Conservation (phyloP, 768 basidiomycete species). For the Boletus rubropictus region DNA sequence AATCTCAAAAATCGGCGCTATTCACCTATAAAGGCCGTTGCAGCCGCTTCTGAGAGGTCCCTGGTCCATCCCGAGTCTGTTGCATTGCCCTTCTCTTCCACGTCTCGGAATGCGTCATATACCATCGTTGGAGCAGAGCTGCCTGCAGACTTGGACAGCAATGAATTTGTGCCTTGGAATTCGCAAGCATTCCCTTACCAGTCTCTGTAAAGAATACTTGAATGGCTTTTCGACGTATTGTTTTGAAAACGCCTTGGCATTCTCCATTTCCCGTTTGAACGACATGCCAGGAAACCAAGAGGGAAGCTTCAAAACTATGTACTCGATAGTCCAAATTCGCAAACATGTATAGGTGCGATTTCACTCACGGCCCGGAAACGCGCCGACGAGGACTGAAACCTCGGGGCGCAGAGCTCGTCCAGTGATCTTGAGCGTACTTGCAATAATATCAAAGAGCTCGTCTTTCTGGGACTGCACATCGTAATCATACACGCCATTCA, state of each 20-base stretch:
- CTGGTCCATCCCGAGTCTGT: conserved; percentile 3
- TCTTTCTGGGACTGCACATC: conserved; percentile 11
- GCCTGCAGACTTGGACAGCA: conserved; percentile 2
- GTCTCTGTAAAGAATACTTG: conserved; percentile 10
- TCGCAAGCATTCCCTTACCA: conserved; percentile 6
- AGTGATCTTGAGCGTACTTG: conserved; percentile 2
- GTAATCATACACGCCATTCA: conserved; percentile 19
- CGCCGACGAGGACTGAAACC: conserved; percentile 12
- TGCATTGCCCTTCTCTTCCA: conserved; percentile 5
- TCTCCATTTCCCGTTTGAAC: conserved; percentile 19
- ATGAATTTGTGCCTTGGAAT: neutral
- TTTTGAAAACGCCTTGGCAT: conserved; percentile 10
- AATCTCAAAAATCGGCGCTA: neutral
- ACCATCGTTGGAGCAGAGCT: conserved; percentile 15
- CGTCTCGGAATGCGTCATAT: conserved; percentile 12
- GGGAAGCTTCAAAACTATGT: conserved; percentile 17
- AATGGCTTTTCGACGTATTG: conserved; percentile 16
- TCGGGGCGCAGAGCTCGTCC: conserved; percentile 15
- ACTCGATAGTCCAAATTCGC: neutral
- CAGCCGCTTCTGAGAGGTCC: conserved; percentile 20
- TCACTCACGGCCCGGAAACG: conserved; percentile 16
- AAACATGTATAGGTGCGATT: too few relatives aligned
- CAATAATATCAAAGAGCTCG: conserved; percentile 10
- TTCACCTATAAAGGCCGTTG: conserved; percentile 19
- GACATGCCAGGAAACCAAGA: conserved; percentile 24